phyloP scores from a whole-genome alignment of 768 basidiomycete species.

The Butyriboletus loyo region DNA sequence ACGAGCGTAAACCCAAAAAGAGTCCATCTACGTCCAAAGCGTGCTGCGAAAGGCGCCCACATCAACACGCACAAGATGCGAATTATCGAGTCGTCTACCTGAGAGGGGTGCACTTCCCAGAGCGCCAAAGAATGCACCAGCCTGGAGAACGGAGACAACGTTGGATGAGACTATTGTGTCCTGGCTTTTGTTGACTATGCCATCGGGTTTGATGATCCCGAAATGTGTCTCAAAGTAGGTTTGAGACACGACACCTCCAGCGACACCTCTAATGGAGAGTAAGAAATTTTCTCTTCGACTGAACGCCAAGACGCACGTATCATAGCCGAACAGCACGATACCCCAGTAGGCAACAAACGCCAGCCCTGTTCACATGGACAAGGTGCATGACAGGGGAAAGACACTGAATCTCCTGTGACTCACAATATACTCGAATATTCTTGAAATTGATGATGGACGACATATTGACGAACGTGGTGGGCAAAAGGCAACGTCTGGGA shows the following conservation, averaged over 20 bases:
- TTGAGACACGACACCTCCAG: constrained; percentile 66
- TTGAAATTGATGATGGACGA: constrained; percentile 23
- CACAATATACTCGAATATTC: constrained; percentile 69
- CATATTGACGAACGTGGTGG: neutral
- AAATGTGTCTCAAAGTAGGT: constrained; percentile 62
- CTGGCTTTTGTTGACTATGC: constrained; percentile 36
- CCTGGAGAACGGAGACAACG: constrained; percentile 85
- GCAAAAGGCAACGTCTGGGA: neutral
- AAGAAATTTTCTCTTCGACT: neutral
- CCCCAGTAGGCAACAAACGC: constrained; percentile 77
- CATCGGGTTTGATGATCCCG: constrained; percentile 48
- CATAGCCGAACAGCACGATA: constrained; percentile 80
- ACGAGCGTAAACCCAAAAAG: constrained; percentile 59
- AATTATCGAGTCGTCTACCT: constrained; percentile 37
- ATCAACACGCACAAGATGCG: neutral
- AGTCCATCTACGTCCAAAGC: constrained; percentile 64
- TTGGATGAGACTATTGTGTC: constrained; percentile 66
- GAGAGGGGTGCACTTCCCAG: constrained; percentile 69
- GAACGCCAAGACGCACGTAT: constrained; percentile 46
- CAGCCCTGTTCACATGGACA: constrained; percentile 44
- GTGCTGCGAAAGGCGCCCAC: constrained; percentile 36
- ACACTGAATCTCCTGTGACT: constrained; percentile 15
- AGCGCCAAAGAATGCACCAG: constrained; percentile 87
- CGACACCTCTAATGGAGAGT: constrained; percentile 48
- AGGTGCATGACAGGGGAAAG: neutral